Evolutionary conservation across 345 rosid genomes (phyloP), one percentile per base, ranked within the genome.

Genomic region (Populus simonii): DNA sequence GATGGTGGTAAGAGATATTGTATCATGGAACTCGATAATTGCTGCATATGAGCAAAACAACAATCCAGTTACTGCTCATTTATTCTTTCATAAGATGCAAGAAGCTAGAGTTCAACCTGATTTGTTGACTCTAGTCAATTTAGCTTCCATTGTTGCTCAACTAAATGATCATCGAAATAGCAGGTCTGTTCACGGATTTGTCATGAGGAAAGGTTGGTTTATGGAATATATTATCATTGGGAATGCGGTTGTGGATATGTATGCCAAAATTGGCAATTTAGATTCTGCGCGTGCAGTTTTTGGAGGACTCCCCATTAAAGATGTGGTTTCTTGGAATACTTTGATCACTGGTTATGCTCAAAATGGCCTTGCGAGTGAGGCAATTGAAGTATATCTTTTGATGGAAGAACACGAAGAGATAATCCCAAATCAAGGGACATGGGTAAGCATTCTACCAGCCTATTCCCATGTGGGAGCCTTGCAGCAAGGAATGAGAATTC

Each of bases 21-120:
- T 92, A 78, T 87, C 98, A 2, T 94, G 96, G 97, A 94, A 96
- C 29, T 84, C 97, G 5, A 91, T 94, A 90, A 92, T 92, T 82
- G 90, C 96, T 31, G 88, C 89, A 53, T 92, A 89, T n/a, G 97
- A 90, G 76, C 83, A 82, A 78, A 84, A 88, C 76, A 59, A 61
- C 27, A 84, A 86, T 29, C 92, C 90, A 4, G 83, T 84, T 59
- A 87, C 89, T 85, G 94, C 97, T 39, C 69, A 85, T 73, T 81
- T 83, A 31, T 83, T 89, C 63, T 92, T 88, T 81, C 76, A 83
- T 70, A 85, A 72, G 84, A 94, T 94, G 98, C 92, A 84, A 79
- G 75, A 33, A 77, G 88, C 80, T 13, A 85, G 83, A 73, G 76
- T 85, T 66, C 78, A 77, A 74, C 92, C 96, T 78, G 98, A 92